Evolutionary conservation across 495 filamentous ascomycete species (phyloP).

Genomic region (Xylaria flabelliformis): DNA sequence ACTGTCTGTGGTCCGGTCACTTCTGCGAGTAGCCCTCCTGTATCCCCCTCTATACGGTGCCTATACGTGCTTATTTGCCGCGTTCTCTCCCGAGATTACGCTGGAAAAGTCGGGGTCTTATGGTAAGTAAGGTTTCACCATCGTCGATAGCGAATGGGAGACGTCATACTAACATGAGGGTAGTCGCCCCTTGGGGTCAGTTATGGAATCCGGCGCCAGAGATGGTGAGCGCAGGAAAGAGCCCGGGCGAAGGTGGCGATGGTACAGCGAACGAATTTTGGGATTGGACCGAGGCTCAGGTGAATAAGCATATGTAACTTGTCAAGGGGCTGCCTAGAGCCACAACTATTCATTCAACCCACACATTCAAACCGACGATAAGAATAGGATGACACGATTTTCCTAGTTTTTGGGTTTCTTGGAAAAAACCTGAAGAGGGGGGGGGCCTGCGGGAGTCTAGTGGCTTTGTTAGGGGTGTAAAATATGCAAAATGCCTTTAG

Average conservation of each 20-base stretch:
- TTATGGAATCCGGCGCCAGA: conserved; percentile 36
- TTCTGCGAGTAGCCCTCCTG: conserved; percentile 26
- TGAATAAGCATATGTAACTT: conserved; percentile 25
- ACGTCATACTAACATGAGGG: conserved; percentile 14
- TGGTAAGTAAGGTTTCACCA: conserved; percentile 35
- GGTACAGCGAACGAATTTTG: conserved; percentile 48
- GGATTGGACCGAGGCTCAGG: conserved; percentile 50
- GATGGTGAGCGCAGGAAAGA: conserved; percentile 36
- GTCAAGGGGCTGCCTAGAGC: neutral
- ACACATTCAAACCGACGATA: neutral
- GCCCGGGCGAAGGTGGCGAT: conserved; percentile 43
- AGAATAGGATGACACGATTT: no score
- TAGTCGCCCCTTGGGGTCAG: conserved; percentile 48
- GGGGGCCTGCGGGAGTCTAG: neutral
- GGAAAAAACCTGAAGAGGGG: neutral
- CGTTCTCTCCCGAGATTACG: conserved; percentile 49
- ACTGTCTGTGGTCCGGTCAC: conserved; percentile 4
- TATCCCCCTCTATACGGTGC: conserved; percentile 47
- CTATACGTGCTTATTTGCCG: conserved; percentile 55
- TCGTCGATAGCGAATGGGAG: neutral
- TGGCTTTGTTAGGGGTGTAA: neutral
- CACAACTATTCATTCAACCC: neutral
- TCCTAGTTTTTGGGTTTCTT: no score
- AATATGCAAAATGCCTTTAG: neutral
- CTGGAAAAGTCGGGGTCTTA: conserved; percentile 36